Evolutionary conservation across 331 rosid genomes (phyloP).

Genomic region (Malus hybrid): DNA sequence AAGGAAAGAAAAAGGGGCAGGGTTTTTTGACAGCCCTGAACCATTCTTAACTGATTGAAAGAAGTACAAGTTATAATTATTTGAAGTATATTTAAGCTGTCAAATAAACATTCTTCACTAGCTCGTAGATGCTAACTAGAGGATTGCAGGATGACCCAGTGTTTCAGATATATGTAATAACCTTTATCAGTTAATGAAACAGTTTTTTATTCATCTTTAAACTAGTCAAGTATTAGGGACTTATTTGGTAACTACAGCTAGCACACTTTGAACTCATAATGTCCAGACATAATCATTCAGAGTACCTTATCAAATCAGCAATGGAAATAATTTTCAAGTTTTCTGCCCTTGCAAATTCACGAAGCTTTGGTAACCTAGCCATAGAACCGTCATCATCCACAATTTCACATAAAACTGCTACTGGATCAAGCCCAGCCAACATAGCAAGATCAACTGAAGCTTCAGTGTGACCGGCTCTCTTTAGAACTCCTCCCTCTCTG

Average conservation of each 20-base stretch:
- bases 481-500: conserved; percentile 90
- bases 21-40: not conserved
- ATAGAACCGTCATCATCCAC: conserved; percentile 98
- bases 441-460: conserved; percentile 87
- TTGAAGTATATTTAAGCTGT: not conserved
- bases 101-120: not conserved
- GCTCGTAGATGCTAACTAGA: not conserved
- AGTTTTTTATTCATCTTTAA: not conserved
- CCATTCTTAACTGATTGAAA: not conserved
- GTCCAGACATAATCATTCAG: not conserved
- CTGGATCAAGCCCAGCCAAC: conserved; percentile 80
- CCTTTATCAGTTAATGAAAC: not conserved
- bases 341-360: conserved; percentile 54
- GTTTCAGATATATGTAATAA: not conserved
- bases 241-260: not conserved
- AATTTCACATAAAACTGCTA: conserved; percentile 74
- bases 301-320: conserved; percentile 84
- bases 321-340: conserved; percentile 82
- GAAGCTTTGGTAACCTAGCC: conserved; percentile 92
- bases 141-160: not conserved
- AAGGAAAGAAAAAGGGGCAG: not conserved
- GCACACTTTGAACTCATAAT: not conserved
- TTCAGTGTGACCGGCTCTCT: conserved; percentile 98
- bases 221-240: not conserved
- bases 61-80: not conserved